Percentiles rank a stretch among this genome's conserved stretches.
Conservation (phyloP, 2,329 filamentous ascomycete genomes). For the Aureobasidium mangrovei region DNA sequence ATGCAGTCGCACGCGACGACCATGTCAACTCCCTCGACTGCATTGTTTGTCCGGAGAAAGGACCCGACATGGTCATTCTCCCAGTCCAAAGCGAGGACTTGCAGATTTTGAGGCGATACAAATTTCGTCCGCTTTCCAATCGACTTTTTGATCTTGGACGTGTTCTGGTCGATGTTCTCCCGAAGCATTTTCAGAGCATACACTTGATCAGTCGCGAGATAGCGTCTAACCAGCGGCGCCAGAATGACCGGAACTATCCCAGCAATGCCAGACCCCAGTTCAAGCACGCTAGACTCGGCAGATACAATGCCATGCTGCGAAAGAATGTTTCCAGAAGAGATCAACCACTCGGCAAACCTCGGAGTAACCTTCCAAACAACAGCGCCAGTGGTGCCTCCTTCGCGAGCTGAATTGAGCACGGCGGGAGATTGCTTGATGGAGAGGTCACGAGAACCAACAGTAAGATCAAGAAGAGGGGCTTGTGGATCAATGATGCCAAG, state of each 20-base stretch:
- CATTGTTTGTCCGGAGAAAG: slow-evolving; percentile 42
- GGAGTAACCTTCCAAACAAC: slow-evolving; percentile 89
- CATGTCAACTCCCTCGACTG: slow-evolving; percentile 33
- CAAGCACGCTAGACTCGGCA: slow-evolving; percentile 54
- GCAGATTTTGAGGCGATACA: background rate
- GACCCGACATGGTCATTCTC: slow-evolving; percentile 48
- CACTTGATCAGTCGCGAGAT: slow-evolving; percentile 77
- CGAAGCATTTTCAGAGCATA: slow-evolving; percentile 74
- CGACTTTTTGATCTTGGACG: background rate
- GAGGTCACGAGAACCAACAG: slow-evolving; percentile 60
- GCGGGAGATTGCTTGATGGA: slow-evolving; percentile 75
- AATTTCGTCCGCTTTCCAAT: background rate
- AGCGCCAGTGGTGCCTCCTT: slow-evolving; percentile 65
- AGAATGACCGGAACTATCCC: slow-evolving; percentile 67
- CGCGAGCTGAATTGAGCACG: slow-evolving; percentile 66
- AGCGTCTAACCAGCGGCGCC: slow-evolving; percentile 50
- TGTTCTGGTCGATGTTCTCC: slow-evolving; percentile 64
- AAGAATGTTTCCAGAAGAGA: slow-evolving; percentile 53
- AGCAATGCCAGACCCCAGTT: slow-evolving; percentile 83
- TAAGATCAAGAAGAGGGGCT: slow-evolving; percentile 51
- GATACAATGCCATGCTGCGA: slow-evolving; percentile 48
- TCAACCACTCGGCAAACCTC: slow-evolving; percentile 71
- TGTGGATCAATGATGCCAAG: slow-evolving; percentile 78
- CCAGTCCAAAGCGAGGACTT: slow-evolving; percentile 60
- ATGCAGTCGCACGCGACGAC: slow-evolving; percentile 88